A percentile compares a stretch with the other conserved stretches of the same genome.
phyloP scores from a whole-genome alignment of 2,329 filamentous ascomycete genomes.

The Colletotrichum karsti region DNA sequence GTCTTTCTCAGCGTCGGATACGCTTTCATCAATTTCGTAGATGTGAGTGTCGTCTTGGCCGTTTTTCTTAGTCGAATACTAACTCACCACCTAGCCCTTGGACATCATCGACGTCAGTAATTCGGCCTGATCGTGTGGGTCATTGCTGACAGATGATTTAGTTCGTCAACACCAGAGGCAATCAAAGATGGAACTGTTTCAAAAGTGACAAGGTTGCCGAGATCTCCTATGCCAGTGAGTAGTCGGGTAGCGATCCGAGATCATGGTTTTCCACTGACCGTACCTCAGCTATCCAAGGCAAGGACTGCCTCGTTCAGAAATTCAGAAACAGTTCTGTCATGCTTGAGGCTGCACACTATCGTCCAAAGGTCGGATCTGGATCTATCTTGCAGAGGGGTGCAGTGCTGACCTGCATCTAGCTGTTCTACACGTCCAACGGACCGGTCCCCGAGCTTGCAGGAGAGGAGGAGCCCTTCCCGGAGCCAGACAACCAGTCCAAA shows the following conservation, averaged over 20 bases:
- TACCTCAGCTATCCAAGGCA: constrained; percentile 82
- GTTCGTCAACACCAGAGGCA: constrained; percentile 77
- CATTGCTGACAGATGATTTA: constrained; percentile 45
- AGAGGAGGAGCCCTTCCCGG: constrained; percentile 78
- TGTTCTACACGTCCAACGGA: constrained; percentile 61
- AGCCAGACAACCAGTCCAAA: constrained; percentile 85
- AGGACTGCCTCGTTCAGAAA: constrained; percentile 90
- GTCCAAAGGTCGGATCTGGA: constrained; percentile 73
- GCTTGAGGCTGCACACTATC: constrained; percentile 82
- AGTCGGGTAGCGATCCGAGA: not conserved
- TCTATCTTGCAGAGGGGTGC: not conserved
- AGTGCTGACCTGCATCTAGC: constrained; percentile 40
- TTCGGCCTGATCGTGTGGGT: not conserved
- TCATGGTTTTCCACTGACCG: constrained; percentile 33
- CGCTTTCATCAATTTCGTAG: constrained; percentile 94
- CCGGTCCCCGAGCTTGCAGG: constrained; percentile 65
- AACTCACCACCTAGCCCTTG: constrained; percentile 62
- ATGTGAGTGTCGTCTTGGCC: constrained; percentile 61
- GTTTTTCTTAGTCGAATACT: constrained; percentile 35
- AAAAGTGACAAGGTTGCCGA: constrained; percentile 87
- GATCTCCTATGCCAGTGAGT: constrained; percentile 93
- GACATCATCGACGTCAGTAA: constrained; percentile 75
- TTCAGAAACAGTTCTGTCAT: constrained; percentile 98
- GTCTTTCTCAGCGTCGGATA: constrained; percentile 79
- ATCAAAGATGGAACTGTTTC: constrained; percentile 82